A percentile compares a stretch with the other conserved stretches of the same genome.
These are phyloP conservation scores for Gossypium gossypioides DNA, from an alignment of 441 rosid genomes.

Conservation along the genomic window DNA sequence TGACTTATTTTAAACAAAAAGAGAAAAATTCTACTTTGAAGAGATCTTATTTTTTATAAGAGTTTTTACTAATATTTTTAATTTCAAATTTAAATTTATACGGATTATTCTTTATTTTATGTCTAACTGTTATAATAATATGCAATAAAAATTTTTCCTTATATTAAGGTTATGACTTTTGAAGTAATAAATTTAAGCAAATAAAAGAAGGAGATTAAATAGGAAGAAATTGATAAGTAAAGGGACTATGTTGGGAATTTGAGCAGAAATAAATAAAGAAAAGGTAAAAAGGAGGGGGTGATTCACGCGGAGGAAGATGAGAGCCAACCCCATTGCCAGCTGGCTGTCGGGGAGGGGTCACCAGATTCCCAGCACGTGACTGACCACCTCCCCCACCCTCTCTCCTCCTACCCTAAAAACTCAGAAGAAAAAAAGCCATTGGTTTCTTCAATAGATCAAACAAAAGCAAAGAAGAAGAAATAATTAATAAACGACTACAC, in stretches of 20 bases:
- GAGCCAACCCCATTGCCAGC: slow-evolving; percentile 46
- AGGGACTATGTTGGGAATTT: too few species aligned
- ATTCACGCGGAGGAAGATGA: slow-evolving; percentile 41
- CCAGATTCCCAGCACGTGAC: slow-evolving; percentile 58
- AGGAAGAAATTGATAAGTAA: too few species aligned
- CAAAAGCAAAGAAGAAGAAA: neutral
- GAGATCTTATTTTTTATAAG: too few species aligned
- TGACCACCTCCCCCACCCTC: slow-evolving; percentile 17
- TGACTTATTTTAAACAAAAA: too few species aligned
- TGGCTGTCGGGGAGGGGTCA: slow-evolving; percentile 52
- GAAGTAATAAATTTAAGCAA: neutral
- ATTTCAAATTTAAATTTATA: too few species aligned
- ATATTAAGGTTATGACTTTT: too few species aligned
- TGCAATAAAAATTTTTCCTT: too few species aligned
- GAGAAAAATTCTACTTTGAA: too few species aligned
- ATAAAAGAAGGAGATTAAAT: neutral
- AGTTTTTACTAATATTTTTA: too few species aligned
- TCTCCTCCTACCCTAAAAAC: slow-evolving; percentile 8
- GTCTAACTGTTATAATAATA: too few species aligned
- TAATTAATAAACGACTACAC: neutral
- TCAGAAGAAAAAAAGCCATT: slow-evolving; percentile 11
- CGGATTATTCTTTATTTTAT: too few species aligned
- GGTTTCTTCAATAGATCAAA: slow-evolving; percentile 18
- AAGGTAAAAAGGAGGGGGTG: slow-evolving; percentile 12
- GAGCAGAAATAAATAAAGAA: neutral